Percentiles rank a stretch among this genome's conserved stretches.
phyloP scores from a whole-genome alignment of 1,139 yeast species.

The Geotrichum reessii region DNA sequence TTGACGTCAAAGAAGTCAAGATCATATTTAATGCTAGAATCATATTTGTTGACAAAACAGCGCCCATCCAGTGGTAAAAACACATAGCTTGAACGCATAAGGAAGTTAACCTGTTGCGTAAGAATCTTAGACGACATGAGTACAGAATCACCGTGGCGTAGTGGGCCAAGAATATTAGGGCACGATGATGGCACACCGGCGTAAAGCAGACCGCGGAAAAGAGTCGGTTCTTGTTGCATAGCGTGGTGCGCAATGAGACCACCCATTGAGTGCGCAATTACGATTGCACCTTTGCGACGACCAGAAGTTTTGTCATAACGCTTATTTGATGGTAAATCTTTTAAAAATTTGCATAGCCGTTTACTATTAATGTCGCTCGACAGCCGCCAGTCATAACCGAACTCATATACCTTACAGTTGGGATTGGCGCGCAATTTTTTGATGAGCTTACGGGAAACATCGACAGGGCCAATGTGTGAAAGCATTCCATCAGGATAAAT shows the following conservation, averaged over 20 bases:
- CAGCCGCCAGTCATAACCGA: constrained; percentile 89
- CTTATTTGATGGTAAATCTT: constrained; percentile 40
- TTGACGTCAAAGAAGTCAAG: constrained; percentile 75
- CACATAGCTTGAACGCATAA: constrained; percentile 78
- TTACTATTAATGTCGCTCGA: constrained; percentile 53
- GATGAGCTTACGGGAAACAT: constrained; percentile 59
- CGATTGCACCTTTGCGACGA: constrained; percentile 48
- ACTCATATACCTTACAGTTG: constrained; percentile 59
- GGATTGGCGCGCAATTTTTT: constrained; percentile 53
- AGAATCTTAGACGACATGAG: constrained; percentile 66
- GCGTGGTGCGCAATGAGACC: constrained; percentile 80
- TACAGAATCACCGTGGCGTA: constrained; percentile 75
- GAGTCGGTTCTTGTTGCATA: constrained; percentile 57
- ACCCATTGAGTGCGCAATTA: constrained; percentile 92
- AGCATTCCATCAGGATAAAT: constrained; percentile 73
- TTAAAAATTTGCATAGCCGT: constrained; percentile 47
- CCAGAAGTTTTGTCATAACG: constrained; percentile 17
- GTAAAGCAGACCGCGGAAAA: constrained; percentile 68
- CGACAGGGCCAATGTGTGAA: constrained; percentile 83
- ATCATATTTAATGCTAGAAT: constrained; percentile 52
- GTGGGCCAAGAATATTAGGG: constrained; percentile 79
- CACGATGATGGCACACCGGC: constrained; percentile 84
- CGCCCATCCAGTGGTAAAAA: constrained; percentile 73
- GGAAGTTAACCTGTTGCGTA: constrained; percentile 75
- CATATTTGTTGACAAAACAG: constrained; percentile 56